These are phyloP conservation scores for Polymyxa betae DNA, from an alignment of 208 protist species.

Conservation along the genomic window DNA sequence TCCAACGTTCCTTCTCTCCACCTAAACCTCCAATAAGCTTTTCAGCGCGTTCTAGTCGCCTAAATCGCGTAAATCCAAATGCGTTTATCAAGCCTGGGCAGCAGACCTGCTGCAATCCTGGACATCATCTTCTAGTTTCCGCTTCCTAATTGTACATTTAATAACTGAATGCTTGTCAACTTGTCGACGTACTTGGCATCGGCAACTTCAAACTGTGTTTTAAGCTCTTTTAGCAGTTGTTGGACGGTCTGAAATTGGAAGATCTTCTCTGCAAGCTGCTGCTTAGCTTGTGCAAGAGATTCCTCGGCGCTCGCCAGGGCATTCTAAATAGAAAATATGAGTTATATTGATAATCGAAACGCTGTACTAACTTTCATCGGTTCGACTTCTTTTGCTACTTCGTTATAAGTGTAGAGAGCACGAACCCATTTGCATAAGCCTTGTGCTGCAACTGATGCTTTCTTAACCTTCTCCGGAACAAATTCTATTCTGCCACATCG, in stretches of 20 bases:
- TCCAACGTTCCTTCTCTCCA: constrained; percentile 90
- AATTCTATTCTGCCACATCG: constrained; percentile 62
- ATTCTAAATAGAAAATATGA: background rate
- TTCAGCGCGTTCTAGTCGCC: constrained; percentile 88
- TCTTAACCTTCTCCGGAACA: constrained; percentile 68
- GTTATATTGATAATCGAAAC: background rate
- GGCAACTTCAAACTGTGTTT: constrained; percentile 63
- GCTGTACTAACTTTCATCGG: constrained; percentile 64
- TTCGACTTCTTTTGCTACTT: constrained; percentile 68
- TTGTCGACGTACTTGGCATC: constrained; percentile 24
- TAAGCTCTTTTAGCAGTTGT: constrained; percentile 28
- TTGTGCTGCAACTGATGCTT: constrained; percentile 88
- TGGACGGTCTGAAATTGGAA: constrained; percentile 66
- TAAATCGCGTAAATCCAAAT: background rate
- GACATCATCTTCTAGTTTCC: constrained; percentile 51
- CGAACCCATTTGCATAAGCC: constrained; percentile 92
- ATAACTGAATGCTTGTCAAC: background rate
- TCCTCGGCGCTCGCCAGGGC: constrained; percentile 65
- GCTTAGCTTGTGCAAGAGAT: constrained; percentile 60
- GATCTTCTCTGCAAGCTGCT: constrained; percentile 66
- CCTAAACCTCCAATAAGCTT: constrained; percentile 92
- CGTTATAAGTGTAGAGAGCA: constrained; percentile 79
- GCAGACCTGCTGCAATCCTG: constrained; percentile 33
- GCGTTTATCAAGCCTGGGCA: too few species aligned
- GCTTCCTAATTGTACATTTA: constrained; percentile 39